Percentiles rank a stretch among this genome's conserved stretches.
These are phyloP conservation scores for Lentinus brumalis DNA, from an alignment of 768 basidiomycete genomes.

Conservation along the genomic window DNA sequence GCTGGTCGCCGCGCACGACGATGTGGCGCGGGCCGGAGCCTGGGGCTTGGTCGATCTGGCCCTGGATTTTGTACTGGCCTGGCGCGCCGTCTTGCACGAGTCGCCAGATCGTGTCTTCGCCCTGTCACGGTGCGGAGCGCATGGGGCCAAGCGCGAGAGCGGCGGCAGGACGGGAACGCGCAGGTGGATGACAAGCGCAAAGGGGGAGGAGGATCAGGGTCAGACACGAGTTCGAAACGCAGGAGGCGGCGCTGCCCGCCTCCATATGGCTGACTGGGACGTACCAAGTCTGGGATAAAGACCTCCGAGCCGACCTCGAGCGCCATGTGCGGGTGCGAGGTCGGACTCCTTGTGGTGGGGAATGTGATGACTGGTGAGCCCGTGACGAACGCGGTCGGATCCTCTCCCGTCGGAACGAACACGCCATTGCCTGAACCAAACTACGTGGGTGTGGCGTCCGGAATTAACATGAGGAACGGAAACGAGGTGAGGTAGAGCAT, in stretches of 20 bases:
- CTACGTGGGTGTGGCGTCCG: slow-evolving; percentile 25
- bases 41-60: slow-evolving; percentile 56
- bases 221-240: not conserved
- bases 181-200: not conserved
- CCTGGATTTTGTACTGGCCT: slow-evolving; percentile 55
- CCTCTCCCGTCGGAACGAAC: slow-evolving; percentile 50
- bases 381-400: slow-evolving; percentile 36
- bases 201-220: not conserved
- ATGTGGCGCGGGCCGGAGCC: slow-evolving; percentile 66
- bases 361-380: slow-evolving; percentile 51
- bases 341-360: slow-evolving; percentile 44
- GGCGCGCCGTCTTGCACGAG: slow-evolving; percentile 45
- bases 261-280: slow-evolving; percentile 19
- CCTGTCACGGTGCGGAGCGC: slow-evolving; percentile 38
- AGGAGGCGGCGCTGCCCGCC: not conserved
- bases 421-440: slow-evolving; percentile 59
- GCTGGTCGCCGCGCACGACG: slow-evolving; percentile 40
- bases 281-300: slow-evolving; percentile 67
- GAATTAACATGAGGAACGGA: not conserved
- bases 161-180: not conserved
- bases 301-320: slow-evolving; percentile 57
- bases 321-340: slow-evolving; percentile 70
- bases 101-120: slow-evolving; percentile 70
- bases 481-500: not conserved
- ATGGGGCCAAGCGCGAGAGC: not conserved